Base-by-base conservation (phyloP, 805 yeast genomes). In the Lachancea quebecensis region DNA sequence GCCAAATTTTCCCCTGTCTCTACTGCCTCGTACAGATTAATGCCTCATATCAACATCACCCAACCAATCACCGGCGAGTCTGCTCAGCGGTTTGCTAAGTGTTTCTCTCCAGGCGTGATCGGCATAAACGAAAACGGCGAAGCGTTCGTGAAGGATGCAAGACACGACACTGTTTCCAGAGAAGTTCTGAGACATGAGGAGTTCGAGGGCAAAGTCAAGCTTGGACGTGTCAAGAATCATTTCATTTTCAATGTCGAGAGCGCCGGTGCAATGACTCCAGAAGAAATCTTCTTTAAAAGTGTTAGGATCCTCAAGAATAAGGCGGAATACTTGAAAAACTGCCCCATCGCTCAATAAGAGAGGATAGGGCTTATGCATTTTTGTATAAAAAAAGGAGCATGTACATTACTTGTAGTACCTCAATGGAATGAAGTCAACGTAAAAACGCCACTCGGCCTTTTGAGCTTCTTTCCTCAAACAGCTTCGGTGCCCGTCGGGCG, bases 1-100 rank as follows among this genome's bases (percentile, higher is more conserved):
- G 97, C 99, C 48, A 93, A 93, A 67, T 93, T 87, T 64, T 88
- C 97, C 7, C 99, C 99, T 4, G 99, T 93, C 10, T 78, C 95
- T 14, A 93, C 99, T 11, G 97, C 99, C 2, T 86, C 96, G 11
- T 93, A 93, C 69, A 78, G 99, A 68, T 73, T 93, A 60, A 67
- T 93, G 71, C 99, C 99, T 12, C 82, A 79, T 21, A 90, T 90
- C 55, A 81, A 84, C 51, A 88, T 93, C 44, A 63, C 71, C 35
- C 70, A 78, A 50, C 87, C 91, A 39, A 86, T 93, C 47, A 70
- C 68, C 0, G 97, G 96, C 5, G 79, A 74, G 8, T 76, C 77
- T 41, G 98, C 97, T 2, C 60, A 69, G 44, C 84, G 78, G 58
- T 87, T 93, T 67, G 88, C 85, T 65, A 77, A 78, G 57, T 91